Conservation (phyloP, 257 asterid genomes). For the Plectranthus barbatus region DNA sequence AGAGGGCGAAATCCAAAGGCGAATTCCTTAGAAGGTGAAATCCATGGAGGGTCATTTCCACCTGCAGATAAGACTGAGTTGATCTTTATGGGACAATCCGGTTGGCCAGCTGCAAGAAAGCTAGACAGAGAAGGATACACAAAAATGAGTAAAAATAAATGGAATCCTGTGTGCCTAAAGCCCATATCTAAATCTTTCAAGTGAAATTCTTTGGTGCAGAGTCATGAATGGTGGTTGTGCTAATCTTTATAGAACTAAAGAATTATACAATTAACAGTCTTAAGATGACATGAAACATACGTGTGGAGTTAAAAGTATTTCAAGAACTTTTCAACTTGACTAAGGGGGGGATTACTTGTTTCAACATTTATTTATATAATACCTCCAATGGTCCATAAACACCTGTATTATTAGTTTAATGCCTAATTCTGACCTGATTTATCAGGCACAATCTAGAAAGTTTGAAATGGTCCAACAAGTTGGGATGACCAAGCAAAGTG, state of each 20-base stretch:
- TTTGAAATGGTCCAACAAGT: background rate
- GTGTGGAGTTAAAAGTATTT: background rate
- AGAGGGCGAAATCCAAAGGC: constrained; percentile 36
- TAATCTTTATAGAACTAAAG: background rate
- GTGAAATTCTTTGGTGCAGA: background rate
- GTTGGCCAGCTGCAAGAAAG: constrained; percentile 5
- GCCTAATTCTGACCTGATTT: background rate
- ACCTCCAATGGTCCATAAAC: background rate
- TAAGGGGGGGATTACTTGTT: background rate
- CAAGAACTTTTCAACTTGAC: background rate
- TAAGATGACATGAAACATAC: background rate
- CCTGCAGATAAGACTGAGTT: constrained; percentile 15
- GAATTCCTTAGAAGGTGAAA: constrained; percentile 31
- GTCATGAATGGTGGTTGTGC: no score
- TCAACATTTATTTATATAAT: no score
- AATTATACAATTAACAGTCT: background rate
- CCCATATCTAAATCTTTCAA: background rate
- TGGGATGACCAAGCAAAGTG: background rate
- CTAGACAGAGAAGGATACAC: background rate
- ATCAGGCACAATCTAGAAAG: background rate
- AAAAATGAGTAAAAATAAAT: background rate
- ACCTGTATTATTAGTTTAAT: background rate
- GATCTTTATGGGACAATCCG: background rate
- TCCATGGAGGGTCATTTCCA: constrained; percentile 20
- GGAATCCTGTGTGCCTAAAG: background rate